These are phyloP conservation scores for Ettlia oleoabundans DNA, from an alignment of 139 green algal genomes.

Conservation along the genomic window DNA sequence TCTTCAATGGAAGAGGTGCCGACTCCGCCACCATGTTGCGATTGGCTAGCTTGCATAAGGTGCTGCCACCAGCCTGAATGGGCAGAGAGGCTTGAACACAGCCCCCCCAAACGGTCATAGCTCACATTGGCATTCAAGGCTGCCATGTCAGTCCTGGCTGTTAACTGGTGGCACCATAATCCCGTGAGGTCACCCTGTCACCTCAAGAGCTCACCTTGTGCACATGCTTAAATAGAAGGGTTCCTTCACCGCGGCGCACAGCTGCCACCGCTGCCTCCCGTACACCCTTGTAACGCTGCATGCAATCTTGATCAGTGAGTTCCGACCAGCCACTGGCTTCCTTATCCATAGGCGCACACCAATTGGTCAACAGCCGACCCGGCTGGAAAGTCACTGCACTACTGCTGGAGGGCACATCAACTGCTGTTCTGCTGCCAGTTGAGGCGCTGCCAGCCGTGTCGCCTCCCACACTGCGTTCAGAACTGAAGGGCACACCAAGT, in stretches of 20 bases:
- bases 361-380: neutral
- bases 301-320: conserved; percentile 9
- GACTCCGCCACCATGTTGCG: conserved; percentile 30
- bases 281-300: neutral
- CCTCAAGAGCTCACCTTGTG: too few relatives aligned
- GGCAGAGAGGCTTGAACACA: too few relatives aligned
- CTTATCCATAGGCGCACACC: conserved; percentile 7
- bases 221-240: conserved; percentile 38
- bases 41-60: conserved; percentile 26
- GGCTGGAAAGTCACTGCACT: neutral
- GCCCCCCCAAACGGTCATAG: too few relatives aligned
- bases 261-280: neutral
- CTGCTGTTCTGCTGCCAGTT: too few relatives aligned
- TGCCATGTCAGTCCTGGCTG: too few relatives aligned
- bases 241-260: neutral
- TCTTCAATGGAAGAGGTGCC: neutral
- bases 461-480: too few relatives aligned
- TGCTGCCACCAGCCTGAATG: conserved; percentile 36
- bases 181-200: too few relatives aligned
- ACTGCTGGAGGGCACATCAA: neutral
- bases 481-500: too few relatives aligned
- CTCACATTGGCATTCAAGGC: too few relatives aligned
- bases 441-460: too few relatives aligned
- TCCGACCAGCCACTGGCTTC: neutral
- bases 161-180: too few relatives aligned